Evolutionary conservation across 352 stramenopile species (phyloP), one percentile per base, ranked within the genome.

Genomic region (Aphanomyces invadans): DNA sequence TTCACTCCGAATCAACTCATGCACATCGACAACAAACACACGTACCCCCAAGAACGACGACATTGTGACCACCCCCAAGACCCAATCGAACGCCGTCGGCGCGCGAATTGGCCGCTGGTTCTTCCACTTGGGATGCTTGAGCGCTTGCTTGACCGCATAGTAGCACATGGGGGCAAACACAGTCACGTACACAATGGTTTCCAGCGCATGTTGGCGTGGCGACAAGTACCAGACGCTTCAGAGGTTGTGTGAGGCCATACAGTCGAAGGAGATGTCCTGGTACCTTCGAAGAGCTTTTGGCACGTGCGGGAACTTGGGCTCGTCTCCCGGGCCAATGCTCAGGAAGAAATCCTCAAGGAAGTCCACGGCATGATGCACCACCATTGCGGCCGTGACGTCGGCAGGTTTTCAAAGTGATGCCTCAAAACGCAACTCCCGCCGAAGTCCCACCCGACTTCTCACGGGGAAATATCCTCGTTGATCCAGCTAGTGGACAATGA

Each of bases 181-280:
- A 5, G 12, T 57, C 17, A 67, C 9, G 42, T 67, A 67, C 12
- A 12, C 39, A n/a, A 67, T 17, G n/a, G 48, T 57, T 28, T 67
- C 60, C 7, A 67, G 33, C 19, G 60, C 60, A 59, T 67, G 60
- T 33, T 67, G 60, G n/a, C 60, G 48, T 23, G 60, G 60, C 23
- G 60, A 32, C 28, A 67, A 51, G 38, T 44, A 67, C 60, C 60
- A 67, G 11, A 57, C 48, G 42, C 60, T 67, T 44, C 21, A 32
- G 25, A 9, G 5, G 36, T 7, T 29, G 49, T 57, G 25, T 33
- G 49, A 57, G 49, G 29, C 23, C 0, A n/a, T n/a, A 57, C 36
- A 10, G 46, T 15, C 10, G 26, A 10, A 29, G 10, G 1, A 29
- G 10, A 21, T 10, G 10, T 25, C 46, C n/a, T n/a, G n/a, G n/a